phyloP scores from a whole-genome alignment of 2,329 filamentous ascomycete species.

The Byssochlamys sp. region DNA sequence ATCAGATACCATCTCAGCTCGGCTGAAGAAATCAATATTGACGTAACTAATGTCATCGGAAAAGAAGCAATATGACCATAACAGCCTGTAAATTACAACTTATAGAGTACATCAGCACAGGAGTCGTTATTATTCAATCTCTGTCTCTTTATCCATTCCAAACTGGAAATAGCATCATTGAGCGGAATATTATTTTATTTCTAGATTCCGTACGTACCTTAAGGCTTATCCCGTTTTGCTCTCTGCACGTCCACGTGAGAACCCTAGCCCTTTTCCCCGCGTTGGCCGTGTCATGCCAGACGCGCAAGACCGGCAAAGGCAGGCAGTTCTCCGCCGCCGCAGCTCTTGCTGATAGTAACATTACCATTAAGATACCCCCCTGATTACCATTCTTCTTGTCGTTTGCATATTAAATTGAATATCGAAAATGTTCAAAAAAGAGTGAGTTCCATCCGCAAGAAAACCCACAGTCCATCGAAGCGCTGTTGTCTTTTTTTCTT shows the following conservation, averaged over 20 bases:
- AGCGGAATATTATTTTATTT: not conserved
- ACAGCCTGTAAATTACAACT: no score
- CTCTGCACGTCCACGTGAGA: slow-evolving; percentile 7
- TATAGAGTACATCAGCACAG: no score
- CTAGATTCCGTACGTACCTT: not conserved
- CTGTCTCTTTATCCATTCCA: not conserved
- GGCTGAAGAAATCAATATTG: not conserved
- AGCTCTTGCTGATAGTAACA: not conserved
- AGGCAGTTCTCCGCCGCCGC: not conserved
- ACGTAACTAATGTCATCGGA: not conserved
- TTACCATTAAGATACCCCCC: slow-evolving; percentile 3
- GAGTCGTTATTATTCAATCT: not conserved
- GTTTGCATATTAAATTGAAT: not conserved
- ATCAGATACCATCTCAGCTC: not conserved
- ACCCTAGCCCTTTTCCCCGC: slow-evolving; percentile 16
- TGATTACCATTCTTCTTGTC: not conserved
- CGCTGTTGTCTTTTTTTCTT: not conserved
- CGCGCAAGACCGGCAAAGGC: not conserved
- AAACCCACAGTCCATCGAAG: not conserved
- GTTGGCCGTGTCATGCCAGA: slow-evolving; percentile 14
- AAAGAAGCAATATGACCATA: no score
- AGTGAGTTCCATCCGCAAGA: slow-evolving; percentile 47
- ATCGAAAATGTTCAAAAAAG: slow-evolving; percentile 78
- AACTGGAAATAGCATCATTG: not conserved
- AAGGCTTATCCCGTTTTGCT: not conserved